These are phyloP conservation scores for Solanum verrucosum DNA, from an alignment of 257 asterid species.

Conservation along the genomic window DNA sequence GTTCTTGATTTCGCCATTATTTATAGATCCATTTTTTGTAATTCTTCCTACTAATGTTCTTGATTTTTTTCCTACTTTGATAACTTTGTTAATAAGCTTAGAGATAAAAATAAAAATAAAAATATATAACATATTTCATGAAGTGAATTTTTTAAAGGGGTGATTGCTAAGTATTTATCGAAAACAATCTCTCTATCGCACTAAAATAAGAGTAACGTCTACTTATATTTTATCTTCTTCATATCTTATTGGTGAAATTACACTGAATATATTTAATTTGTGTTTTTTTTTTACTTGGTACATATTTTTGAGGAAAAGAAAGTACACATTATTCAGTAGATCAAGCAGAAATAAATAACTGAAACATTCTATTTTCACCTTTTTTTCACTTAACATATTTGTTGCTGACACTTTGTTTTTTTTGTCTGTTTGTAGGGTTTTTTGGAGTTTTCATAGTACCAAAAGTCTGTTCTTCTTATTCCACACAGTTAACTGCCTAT, in stretches of 20 bases:
- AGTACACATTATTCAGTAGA: background rate
- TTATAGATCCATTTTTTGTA: no score
- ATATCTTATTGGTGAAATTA: background rate
- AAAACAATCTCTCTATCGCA: accelerated
- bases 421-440: slow-evolving; percentile 43
- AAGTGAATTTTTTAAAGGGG: background rate
- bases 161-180: background rate
- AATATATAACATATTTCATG: background rate
- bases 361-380: background rate
- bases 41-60: background rate
- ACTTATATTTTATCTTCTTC: background rate
- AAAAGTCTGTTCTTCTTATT: slow-evolving; percentile 72
- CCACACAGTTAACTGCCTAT: slow-evolving; percentile 5
- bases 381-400: background rate
- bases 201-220: background rate
- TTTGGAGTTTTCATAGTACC: slow-evolving; percentile 78
- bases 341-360: background rate
- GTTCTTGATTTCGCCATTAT: no score
- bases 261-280: background rate
- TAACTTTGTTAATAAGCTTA: no score
- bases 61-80: background rate
- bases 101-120: background rate
- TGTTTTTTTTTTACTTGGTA: background rate
- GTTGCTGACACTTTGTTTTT: background rate
- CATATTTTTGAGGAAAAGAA: background rate